A percentile compares a stretch with the other conserved stretches of the same genome.
Conservation (phyloP, 768 basidiomycete genomes). For the Lentinula boryana region DNA sequence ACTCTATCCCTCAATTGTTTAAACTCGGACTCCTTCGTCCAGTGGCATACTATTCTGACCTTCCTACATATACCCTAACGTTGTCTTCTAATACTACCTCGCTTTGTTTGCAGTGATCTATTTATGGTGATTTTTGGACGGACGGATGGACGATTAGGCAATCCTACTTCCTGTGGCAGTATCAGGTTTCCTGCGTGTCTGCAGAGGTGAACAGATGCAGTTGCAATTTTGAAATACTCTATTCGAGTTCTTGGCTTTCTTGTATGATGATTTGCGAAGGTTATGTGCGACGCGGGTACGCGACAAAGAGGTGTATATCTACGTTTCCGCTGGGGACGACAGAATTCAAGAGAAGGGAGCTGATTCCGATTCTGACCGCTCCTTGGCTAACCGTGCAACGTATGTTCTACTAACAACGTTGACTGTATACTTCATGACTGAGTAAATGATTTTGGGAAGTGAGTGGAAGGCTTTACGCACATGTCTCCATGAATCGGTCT, state of each 20-base stretch:
- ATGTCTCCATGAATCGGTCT: constrained; percentile 81
- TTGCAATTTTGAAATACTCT: background rate
- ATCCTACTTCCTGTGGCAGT: background rate
- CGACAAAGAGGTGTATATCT: too few species aligned
- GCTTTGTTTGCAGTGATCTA: background rate
- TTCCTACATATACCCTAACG: background rate
- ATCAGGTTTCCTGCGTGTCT: background rate
- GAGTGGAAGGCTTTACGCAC: constrained; percentile 37
- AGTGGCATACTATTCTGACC: background rate
- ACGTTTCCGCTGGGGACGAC: background rate
- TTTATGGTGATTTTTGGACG: background rate
- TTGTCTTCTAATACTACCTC: background rate
- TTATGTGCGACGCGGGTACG: too few species aligned
- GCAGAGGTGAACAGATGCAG: background rate
- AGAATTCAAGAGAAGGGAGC: background rate
- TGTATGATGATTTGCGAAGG: too few species aligned
- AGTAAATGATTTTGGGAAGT: background rate
- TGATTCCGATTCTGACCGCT: constrained; percentile 25
- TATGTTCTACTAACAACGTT: constrained; percentile 74
- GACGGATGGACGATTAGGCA: background rate
- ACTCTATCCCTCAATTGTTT: background rate
- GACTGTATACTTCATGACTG: constrained; percentile 36
- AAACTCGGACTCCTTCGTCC: background rate
- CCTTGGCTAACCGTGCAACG: constrained; percentile 47
- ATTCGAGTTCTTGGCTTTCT: background rate